Conservation (phyloP, 495 filamentous ascomycete species). For the Penicillium dipodomyicola region DNA sequence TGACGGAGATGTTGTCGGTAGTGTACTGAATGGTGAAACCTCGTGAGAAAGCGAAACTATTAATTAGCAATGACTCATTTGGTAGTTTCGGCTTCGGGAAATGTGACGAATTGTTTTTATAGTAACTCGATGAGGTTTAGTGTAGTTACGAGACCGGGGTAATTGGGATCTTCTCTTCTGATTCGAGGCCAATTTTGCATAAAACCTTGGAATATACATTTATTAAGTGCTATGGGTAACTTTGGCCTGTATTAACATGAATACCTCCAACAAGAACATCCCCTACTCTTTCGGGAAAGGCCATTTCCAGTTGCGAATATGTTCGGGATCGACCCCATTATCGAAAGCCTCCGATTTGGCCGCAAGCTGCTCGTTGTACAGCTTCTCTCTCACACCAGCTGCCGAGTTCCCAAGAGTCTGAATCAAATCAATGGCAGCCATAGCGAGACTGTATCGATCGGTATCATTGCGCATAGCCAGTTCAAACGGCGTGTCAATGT, state of each 20-base stretch:
- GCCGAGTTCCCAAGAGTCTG: slow-evolving; percentile 56
- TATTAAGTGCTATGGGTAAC: neutral
- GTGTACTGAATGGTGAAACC: too few relatives aligned
- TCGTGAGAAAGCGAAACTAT: too few relatives aligned
- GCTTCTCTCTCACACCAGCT: slow-evolving; percentile 54
- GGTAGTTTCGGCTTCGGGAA: neutral
- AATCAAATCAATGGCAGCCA: slow-evolving; percentile 68
- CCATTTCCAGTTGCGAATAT: slow-evolving; percentile 65
- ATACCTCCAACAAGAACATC: too few relatives aligned
- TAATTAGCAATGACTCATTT: neutral
- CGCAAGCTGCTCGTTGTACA: slow-evolving; percentile 57
- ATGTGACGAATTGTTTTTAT: neutral
- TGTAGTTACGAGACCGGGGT: neutral
- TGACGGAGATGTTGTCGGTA: too few relatives aligned
- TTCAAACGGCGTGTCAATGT: slow-evolving; percentile 73
- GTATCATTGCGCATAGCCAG: slow-evolving; percentile 69
- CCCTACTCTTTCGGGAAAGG: slow-evolving; percentile 31
- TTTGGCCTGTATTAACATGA: neutral
- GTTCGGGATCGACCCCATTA: slow-evolving; percentile 63
- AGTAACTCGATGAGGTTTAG: neutral
- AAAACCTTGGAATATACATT: neutral
- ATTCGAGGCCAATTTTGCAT: neutral
- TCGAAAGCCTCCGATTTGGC: slow-evolving; percentile 60
- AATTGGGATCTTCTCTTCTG: too few relatives aligned
- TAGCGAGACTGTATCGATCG: slow-evolving; percentile 67